These are phyloP conservation scores for Solanum chacoense DNA, from an alignment of 305 asterid genomes.

Conservation along the genomic window DNA sequence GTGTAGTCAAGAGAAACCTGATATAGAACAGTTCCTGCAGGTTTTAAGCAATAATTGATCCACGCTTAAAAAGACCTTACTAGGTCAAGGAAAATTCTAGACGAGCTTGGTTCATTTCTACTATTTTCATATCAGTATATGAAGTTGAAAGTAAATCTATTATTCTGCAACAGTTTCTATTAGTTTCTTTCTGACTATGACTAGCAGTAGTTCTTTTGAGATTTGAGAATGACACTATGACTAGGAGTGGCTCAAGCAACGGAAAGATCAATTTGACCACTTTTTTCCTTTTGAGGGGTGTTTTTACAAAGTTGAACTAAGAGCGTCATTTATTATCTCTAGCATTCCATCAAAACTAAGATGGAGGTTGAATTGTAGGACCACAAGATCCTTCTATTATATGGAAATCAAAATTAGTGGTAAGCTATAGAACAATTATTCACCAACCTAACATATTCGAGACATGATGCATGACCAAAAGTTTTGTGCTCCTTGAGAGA, in stretches of 20 bases:
- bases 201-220: neutral
- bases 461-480: conserved; percentile 72
- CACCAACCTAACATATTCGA: conserved; percentile 83
- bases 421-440: neutral
- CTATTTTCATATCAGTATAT: neutral
- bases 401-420: neutral
- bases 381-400: neutral
- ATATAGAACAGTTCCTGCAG: neutral
- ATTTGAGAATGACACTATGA: neutral
- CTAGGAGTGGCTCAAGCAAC: neutral
- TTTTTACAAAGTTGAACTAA: neutral
- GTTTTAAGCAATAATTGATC: neutral
- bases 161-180: neutral
- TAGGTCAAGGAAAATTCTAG: neutral
- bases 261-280: neutral
- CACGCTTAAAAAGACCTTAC: neutral
- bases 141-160: neutral
- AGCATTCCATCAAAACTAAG: neutral
- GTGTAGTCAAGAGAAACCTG: neutral
- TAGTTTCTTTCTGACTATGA: neutral
- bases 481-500: conserved; percentile 60
- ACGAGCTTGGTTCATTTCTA: neutral
- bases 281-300: neutral
- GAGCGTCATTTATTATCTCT: neutral
- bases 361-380: neutral